Percentiles rank a stretch among this genome's conserved stretches.
Evolutionary conservation across 257 asterid species (phyloP).

Genomic region (Fraxinus cuspidata): DNA sequence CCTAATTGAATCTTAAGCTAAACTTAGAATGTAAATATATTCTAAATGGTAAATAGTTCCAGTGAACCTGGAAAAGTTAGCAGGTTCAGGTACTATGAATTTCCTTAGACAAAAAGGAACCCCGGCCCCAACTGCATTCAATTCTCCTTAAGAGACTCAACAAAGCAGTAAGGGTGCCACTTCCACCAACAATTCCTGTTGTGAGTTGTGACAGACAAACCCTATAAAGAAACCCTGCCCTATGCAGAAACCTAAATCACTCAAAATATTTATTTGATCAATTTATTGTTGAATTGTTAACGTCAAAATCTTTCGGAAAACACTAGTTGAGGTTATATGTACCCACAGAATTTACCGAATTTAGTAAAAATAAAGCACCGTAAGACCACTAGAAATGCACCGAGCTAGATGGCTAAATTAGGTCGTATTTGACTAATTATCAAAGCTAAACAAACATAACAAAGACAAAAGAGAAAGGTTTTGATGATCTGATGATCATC

Average conservation of each 20-base stretch:
- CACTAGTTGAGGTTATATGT: no score
- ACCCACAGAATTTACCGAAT: no score
- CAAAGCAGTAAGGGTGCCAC: neutral
- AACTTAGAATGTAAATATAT: neutral
- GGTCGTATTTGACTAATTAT: neutral
- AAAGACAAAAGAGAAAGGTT: neutral
- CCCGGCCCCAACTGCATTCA: slow-evolving; percentile 19
- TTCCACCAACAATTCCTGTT: neutral
- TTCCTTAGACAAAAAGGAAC: neutral
- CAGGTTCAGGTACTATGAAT: slow-evolving; percentile 39
- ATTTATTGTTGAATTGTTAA: neutral
- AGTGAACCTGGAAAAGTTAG: slow-evolving; percentile 31
- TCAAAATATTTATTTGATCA: no score
- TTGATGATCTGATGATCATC: neutral
- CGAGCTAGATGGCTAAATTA: no score
- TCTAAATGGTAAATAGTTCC: no score
- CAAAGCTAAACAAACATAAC: neutral
- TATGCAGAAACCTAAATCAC: neutral
- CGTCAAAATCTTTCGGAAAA: neutral
- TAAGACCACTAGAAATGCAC: no score
- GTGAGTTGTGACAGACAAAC: neutral
- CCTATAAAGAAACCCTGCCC: neutral
- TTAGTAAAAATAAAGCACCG: no score
- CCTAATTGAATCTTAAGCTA: neutral
- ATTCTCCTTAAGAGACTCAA: slow-evolving; percentile 19